Conservation (phyloP, 2,329 filamentous ascomycete species). For the Biscogniauxia mediterranea region DNA sequence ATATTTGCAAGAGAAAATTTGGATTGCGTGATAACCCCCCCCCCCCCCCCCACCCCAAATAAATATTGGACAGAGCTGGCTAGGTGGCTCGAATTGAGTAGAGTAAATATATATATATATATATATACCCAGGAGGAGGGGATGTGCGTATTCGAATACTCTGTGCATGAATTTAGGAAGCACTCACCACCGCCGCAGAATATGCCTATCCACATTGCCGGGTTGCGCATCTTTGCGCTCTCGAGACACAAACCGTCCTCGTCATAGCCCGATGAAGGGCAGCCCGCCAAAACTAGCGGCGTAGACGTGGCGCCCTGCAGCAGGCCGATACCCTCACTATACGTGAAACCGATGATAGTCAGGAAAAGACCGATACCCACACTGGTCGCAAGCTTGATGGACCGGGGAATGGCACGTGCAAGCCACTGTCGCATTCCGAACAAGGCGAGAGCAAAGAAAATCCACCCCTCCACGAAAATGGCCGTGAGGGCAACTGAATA, state of each 20-base stretch:
- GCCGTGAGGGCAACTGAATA: constrained; percentile 78
- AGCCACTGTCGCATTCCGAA: constrained; percentile 86
- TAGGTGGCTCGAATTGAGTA: not conserved
- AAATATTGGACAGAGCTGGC: not conserved
- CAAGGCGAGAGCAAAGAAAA: constrained; percentile 78
- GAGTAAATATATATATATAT: not conserved
- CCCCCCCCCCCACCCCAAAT: too few relatives aligned
- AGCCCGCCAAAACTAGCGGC: constrained; percentile 74
- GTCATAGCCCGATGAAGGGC: constrained; percentile 43
- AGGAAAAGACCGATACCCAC: constrained; percentile 85
- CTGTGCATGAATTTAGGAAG: not conserved
- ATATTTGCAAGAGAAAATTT: not conserved
- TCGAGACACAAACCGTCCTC: constrained; percentile 58
- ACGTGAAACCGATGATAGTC: constrained; percentile 72
- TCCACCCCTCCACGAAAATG: constrained; percentile 84
- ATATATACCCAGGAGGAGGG: not conserved
- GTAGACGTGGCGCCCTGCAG: constrained; percentile 67
- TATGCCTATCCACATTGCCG: constrained; percentile 84
- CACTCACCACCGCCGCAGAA: constrained; percentile 67
- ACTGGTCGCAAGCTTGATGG: constrained; percentile 83
- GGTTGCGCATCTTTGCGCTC: constrained; percentile 73
- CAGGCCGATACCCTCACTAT: constrained; percentile 78
- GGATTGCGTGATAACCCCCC: not conserved
- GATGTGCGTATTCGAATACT: not conserved
- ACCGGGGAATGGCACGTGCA: constrained; percentile 75